Percentiles rank a stretch among this genome's conserved stretches.
Evolutionary conservation across 257 asterid genomes (phyloP).

Genomic region (Solanum arcanum): DNA sequence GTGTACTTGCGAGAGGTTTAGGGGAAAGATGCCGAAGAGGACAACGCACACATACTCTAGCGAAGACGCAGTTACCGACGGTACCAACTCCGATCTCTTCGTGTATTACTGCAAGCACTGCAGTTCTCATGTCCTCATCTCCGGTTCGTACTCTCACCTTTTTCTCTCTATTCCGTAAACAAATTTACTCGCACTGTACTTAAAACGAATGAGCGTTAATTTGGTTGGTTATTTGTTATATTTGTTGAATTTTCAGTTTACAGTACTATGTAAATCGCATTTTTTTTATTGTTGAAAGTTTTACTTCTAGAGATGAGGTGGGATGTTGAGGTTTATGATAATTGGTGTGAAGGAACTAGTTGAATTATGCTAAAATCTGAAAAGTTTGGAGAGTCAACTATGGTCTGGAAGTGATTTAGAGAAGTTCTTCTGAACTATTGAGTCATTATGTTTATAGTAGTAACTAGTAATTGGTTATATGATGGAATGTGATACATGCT

Average conservation of each 20-base stretch:
- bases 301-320: neutral
- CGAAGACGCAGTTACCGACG: slow-evolving; percentile 88
- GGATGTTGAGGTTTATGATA: neutral
- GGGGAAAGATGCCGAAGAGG: slow-evolving; percentile 70
- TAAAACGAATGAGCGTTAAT: neutral
- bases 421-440: neutral
- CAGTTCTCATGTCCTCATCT: slow-evolving; percentile 90
- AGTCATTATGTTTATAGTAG: neutral
- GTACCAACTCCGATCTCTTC: slow-evolving; percentile 85
- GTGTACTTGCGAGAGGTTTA: neutral
- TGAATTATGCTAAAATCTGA: neutral
- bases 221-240: neutral
- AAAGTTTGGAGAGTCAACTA: neutral
- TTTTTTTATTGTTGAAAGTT: neutral
- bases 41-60: slow-evolving; percentile 96
- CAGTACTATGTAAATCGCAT: neutral
- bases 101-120: slow-evolving; percentile 97
- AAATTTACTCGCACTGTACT: neutral
- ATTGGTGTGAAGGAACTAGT: neutral
- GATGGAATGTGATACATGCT: neutral
- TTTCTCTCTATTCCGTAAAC: neutral
- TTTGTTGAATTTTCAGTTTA: neutral
- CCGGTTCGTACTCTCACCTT: slow-evolving; percentile 33
- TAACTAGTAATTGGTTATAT: neutral
- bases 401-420: neutral